These are phyloP conservation scores for Mycotypha africana DNA, from an alignment of 371 early-diverging fungal genomes.

Conservation along the genomic window DNA sequence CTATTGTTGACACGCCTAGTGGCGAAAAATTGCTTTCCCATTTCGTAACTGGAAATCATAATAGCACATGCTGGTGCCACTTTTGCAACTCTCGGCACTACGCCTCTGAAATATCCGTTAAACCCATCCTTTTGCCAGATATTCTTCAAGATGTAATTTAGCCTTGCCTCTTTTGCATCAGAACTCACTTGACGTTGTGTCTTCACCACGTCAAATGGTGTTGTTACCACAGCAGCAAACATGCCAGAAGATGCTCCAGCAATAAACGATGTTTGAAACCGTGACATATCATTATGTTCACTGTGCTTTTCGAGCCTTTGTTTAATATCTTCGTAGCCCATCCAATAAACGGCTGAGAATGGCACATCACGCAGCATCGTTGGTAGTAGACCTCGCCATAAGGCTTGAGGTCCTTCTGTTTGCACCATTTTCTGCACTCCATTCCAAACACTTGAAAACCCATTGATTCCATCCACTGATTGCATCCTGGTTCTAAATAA, in stretches of 20 bases:
- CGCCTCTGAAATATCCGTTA: constrained; percentile 32
- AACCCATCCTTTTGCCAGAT: constrained; percentile 24
- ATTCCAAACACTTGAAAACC: constrained; percentile 53
- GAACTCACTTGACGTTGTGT: constrained; percentile 76
- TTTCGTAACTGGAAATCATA: constrained; percentile 90
- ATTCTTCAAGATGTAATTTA: constrained; percentile 14
- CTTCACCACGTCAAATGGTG: constrained; percentile 97
- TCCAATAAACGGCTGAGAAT: constrained; percentile 85
- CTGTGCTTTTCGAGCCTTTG: constrained; percentile 7
- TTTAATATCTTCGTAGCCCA: constrained; percentile 78
- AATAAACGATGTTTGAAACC: constrained; percentile 59
- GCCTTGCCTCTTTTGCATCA: constrained; percentile 1
- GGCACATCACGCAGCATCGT: constrained; percentile 48
- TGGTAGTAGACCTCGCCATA: constrained; percentile 70
- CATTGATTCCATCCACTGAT: constrained; percentile 49
- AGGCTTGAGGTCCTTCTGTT: constrained; percentile 56
- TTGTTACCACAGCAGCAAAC: constrained; percentile 88
- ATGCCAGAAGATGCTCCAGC: constrained; percentile 79
- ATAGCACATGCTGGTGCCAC: constrained; percentile 96
- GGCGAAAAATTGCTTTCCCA: constrained; percentile 62
- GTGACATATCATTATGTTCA: constrained; percentile 21
- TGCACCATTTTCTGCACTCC: constrained; percentile 62
- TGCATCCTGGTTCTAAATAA: constrained; percentile 91
- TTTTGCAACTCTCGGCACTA: constrained; percentile 80
- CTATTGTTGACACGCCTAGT: no score